Evolutionary conservation across 2,329 filamentous ascomycete species (phyloP), one percentile per base, ranked within the genome.

Genomic region (Pezicula carpinea): DNA sequence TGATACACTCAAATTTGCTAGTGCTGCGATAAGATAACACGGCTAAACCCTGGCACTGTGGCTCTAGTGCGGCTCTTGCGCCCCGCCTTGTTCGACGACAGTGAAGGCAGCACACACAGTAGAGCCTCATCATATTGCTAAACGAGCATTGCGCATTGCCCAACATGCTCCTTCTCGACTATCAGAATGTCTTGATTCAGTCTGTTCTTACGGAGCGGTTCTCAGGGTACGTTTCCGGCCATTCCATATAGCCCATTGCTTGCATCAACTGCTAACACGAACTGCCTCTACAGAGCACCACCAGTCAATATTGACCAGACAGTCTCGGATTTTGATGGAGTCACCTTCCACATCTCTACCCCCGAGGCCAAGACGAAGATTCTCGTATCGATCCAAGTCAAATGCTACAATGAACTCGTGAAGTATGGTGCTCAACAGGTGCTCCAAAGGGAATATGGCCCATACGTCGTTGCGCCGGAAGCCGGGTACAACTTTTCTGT

Each of bases 181-280:
- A 99, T 64, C 93, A 99, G 69, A 99, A 99, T 71, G 89, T 95
- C 43, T 80, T 99, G 66, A 95, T 99, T 61, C 90, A 97, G 75
- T 92, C 91, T 61, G 83, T 99, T 58, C 81, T 99, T 57, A 95
- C 85, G 59, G 95, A 99, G 75, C 82, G 93, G 63, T 95, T 99
- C 74, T 64, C 63, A 22, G 62, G 63, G 63, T 64, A 52, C 39
- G 57, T 48, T 26, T 13, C 35, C 22, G 34, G 40, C 17, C 39
- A 6, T 21, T 6, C 13, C 10, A 17, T 33, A 7, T 22, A 40
- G 43, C 21, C 6, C 10, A 44, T 11, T 34, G 43, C 36, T 32
- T 48, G 38, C 41, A 33, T n/a, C 35, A 39, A 48, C 52, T 50
- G 43, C 53, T 55, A 47, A 52, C 48, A 36, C 41, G n/a, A 50